Percentiles rank a stretch among this genome's conserved stretches.
phyloP scores from a whole-genome alignment of 108 stramenopile species.

The Fistulifera solaris region DNA sequence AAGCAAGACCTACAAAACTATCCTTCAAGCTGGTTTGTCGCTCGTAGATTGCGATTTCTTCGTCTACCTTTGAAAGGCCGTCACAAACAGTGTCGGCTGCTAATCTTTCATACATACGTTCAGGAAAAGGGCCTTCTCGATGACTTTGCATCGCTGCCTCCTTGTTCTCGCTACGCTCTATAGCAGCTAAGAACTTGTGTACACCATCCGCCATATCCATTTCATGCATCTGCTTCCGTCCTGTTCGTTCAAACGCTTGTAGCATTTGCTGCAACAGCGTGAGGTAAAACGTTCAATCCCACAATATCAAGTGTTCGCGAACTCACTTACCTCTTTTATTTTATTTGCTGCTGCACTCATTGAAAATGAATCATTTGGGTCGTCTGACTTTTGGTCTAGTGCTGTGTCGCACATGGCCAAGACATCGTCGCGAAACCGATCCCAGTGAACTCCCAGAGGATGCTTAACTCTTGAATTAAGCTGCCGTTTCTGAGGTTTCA shows the following conservation, averaged over 20 bases:
- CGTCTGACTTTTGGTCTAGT: constrained; percentile 28
- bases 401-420: constrained; percentile 65
- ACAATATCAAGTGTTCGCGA: too few relatives aligned
- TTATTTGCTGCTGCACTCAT: constrained; percentile 8
- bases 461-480: constrained; percentile 27
- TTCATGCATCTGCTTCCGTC: constrained; percentile 41
- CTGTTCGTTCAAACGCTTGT: constrained; percentile 53
- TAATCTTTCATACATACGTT: constrained; percentile 65
- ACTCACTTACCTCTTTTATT: background rate
- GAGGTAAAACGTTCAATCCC: too few relatives aligned
- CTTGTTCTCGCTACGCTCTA: constrained; percentile 37
- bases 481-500: background rate
- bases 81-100: constrained; percentile 61
- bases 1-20: constrained; percentile 71
- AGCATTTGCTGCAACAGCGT: constrained; percentile 58
- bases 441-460: constrained; percentile 63
- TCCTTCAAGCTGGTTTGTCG: constrained; percentile 57
- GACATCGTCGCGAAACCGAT: constrained; percentile 55
- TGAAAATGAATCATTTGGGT: constrained; percentile 13
- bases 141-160: constrained; percentile 71
- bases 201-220: constrained; percentile 49
- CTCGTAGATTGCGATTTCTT: constrained; percentile 67
- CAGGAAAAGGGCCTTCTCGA: constrained; percentile 59
- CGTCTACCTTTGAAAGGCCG: constrained; percentile 69
- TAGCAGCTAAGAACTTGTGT: constrained; percentile 30